phyloP scores from a whole-genome alignment of 1,284 basidiomycete genomes.

The Hemileia vastatrix region DNA sequence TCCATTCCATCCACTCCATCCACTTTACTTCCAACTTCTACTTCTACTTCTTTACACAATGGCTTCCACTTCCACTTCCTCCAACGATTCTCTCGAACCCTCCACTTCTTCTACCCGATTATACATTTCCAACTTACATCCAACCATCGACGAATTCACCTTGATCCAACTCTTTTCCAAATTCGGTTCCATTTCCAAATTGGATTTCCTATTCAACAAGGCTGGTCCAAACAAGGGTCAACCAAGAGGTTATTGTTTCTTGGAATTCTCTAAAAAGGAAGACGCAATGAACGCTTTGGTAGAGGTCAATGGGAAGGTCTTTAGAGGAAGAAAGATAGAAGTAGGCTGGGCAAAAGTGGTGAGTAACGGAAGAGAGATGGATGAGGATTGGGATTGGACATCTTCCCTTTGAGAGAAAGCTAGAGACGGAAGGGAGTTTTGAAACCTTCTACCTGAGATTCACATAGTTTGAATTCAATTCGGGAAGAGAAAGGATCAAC shows the following conservation, averaged over 20 bases:
- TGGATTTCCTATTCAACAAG: constrained; percentile 37
- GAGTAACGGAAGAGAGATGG: neutral
- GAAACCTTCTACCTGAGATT: too few relatives aligned
- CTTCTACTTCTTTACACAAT: too few relatives aligned
- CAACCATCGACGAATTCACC: constrained; percentile 29
- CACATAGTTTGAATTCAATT: too few relatives aligned
- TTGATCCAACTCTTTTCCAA: constrained; percentile 31
- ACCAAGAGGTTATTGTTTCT: constrained; percentile 35
- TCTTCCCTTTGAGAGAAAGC: too few relatives aligned
- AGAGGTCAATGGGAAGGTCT: constrained; percentile 25
- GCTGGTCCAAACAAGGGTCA: constrained; percentile 32
- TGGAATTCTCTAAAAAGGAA: constrained; percentile 28
- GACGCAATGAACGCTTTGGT: constrained; percentile 30
- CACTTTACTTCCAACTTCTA: too few relatives aligned
- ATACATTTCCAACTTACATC: constrained; percentile 34
- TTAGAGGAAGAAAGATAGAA: constrained; percentile 30
- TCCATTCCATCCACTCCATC: too few relatives aligned
- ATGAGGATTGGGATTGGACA: too few relatives aligned
- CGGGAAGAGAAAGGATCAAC: too few relatives aligned
- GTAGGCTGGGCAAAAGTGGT: constrained; percentile 32
- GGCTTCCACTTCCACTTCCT: neutral
- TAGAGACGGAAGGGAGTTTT: too few relatives aligned
- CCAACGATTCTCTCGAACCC: neutral
- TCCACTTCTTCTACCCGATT: constrained; percentile 23
- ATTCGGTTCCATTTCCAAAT: constrained; percentile 33